These are phyloP conservation scores for Pythium utonaiense DNA, from an alignment of 352 stramenopile species.

Conservation along the genomic window DNA sequence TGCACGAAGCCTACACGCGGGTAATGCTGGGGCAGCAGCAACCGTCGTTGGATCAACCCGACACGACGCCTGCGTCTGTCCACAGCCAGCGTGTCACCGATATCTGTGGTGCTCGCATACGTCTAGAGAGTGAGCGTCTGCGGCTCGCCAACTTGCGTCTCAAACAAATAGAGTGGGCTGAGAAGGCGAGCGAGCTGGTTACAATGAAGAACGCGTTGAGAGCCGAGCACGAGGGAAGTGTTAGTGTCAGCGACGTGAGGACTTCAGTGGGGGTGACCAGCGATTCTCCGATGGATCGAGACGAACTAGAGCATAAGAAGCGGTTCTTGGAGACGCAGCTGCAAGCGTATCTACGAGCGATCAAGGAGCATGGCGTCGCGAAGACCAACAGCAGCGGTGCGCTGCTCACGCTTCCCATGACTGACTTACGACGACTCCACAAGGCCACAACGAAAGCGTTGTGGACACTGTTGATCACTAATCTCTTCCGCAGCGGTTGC, in stretches of 20 bases:
- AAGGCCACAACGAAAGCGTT: conserved; percentile 33
- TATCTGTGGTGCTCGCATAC: conserved; percentile 32
- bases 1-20: conserved; percentile 24
- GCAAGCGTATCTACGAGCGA: conserved; percentile 3
- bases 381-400: not conserved
- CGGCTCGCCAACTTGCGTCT: conserved; percentile 31
- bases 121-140: conserved; percentile 33
- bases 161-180: conserved; percentile 32
- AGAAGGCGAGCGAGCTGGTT: conserved; percentile 19
- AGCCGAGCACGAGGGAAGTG: not conserved
- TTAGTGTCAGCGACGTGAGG: not conserved
- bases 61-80: not conserved
- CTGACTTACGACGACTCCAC: conserved; percentile 30
- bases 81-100: conserved; percentile 1
- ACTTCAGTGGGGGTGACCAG: not conserved
- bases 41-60: not conserved
- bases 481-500: conserved; percentile 54
- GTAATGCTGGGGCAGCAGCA: conserved; percentile 22
- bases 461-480: conserved; percentile 48
- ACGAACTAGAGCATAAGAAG: conserved; percentile 2
- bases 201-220: conserved; percentile 20
- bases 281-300: not conserved
- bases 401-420: not conserved
- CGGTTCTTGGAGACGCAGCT: conserved; percentile 14
- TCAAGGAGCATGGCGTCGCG: not conserved